phyloP scores from a whole-genome alignment of 768 basidiomycete genomes.

The Termitomyces titanicus region DNA sequence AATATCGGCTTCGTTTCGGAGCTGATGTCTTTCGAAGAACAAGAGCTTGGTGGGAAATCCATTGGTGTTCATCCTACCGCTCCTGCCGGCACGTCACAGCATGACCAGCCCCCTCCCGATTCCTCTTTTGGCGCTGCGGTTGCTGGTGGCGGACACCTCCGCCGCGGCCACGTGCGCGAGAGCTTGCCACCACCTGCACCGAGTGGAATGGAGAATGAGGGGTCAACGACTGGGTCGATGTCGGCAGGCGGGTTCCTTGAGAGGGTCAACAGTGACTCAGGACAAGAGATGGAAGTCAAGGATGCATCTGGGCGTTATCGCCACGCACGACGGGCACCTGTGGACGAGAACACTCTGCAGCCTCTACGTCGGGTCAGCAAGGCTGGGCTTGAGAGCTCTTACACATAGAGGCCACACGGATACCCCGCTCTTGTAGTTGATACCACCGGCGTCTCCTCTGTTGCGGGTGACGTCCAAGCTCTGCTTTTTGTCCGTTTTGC shows the following conservation, averaged over 20 bases:
- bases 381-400: slow-evolving; percentile 81
- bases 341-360: slow-evolving; percentile 84
- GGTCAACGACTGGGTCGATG: slow-evolving; percentile 28
- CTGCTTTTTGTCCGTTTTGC: background rate
- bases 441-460: background rate
- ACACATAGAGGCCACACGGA: slow-evolving; percentile 6
- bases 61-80: slow-evolving; percentile 55
- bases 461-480: background rate
- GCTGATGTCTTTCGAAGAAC: slow-evolving; percentile 94
- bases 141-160: slow-evolving; percentile 30
- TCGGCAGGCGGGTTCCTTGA: slow-evolving; percentile 35
- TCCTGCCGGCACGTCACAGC: slow-evolving; percentile 18
- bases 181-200: slow-evolving; percentile 56
- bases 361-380: slow-evolving; percentile 90
- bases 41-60: slow-evolving; percentile 77
- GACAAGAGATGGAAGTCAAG: slow-evolving; percentile 86
- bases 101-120: slow-evolving; percentile 20
- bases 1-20: slow-evolving; percentile 98
- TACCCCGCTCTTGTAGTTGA: slow-evolving; percentile 4
- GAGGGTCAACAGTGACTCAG: slow-evolving; percentile 57
- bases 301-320: slow-evolving; percentile 83
- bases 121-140: slow-evolving; percentile 41
- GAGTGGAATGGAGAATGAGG: slow-evolving; percentile 21
- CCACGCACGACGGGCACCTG: slow-evolving; percentile 83
- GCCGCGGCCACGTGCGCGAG: slow-evolving; percentile 68